These are phyloP conservation scores for Trametes punicea DNA, from an alignment of 768 basidiomycete genomes.

Conservation along the genomic window DNA sequence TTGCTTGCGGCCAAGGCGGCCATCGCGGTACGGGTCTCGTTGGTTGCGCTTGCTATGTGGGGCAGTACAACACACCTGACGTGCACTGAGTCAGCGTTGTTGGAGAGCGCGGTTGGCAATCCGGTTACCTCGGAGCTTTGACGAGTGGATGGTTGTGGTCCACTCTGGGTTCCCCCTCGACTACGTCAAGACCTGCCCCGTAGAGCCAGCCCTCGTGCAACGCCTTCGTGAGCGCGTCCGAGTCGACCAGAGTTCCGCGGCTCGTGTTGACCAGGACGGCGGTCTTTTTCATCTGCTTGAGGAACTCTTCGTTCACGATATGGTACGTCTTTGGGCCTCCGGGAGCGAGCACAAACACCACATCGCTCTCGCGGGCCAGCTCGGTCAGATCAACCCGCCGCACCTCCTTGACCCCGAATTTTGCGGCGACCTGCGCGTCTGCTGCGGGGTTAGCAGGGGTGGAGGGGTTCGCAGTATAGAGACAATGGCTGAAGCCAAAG, in stretches of 20 bases:
- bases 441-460: constrained; percentile 41
- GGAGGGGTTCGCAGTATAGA: constrained; percentile 63
- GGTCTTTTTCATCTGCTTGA: constrained; percentile 81
- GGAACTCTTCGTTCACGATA: constrained; percentile 65
- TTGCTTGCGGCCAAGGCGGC: constrained; percentile 72
- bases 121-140: constrained; percentile 62
- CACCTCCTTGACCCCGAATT: constrained; percentile 36
- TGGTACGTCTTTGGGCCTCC: constrained; percentile 70
- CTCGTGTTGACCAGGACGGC: constrained; percentile 82
- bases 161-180: constrained; percentile 87
- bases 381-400: constrained; percentile 58
- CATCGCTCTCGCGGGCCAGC: constrained; percentile 76
- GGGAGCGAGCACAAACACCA: constrained; percentile 81
- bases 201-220: constrained; percentile 77
- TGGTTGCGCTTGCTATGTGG: constrained; percentile 88
- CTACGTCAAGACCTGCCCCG: constrained; percentile 91
- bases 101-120: not conserved
- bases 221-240: constrained; percentile 81
- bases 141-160: constrained; percentile 73
- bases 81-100: not conserved
- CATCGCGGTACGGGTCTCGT: constrained; percentile 83
- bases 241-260: constrained; percentile 87
- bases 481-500: constrained; percentile 73
- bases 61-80: constrained; percentile 77
- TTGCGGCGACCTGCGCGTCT: constrained; percentile 33